Evolutionary conservation across 2,329 filamentous ascomycete genomes (phyloP).

Genomic region (Aspergillus texensis): DNA sequence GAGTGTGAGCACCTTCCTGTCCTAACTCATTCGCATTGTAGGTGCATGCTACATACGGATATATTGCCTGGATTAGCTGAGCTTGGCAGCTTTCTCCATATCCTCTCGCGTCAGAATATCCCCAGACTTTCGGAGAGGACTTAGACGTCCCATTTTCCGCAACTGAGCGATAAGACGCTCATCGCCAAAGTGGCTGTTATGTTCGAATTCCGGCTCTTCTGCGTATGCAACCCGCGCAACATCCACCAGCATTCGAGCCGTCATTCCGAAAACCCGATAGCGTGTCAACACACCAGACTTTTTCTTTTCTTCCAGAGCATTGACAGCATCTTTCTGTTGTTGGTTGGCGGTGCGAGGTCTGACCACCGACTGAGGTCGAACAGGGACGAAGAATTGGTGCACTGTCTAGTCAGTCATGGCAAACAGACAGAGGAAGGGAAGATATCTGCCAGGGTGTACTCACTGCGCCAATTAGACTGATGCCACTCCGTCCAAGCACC

Average conservation of each 20-base stretch:
- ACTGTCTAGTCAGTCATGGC: conserved; percentile 47
- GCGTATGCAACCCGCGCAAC: conserved; percentile 81
- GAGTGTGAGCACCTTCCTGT: neutral
- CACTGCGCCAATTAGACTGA: conserved; percentile 70
- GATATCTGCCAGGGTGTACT: conserved; percentile 17
- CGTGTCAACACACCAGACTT: conserved; percentile 52
- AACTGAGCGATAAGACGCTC: conserved; percentile 66
- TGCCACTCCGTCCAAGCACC: conserved; percentile 82
- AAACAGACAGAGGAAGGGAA: neutral
- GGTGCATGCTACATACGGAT: neutral
- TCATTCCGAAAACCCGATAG: conserved; percentile 95
- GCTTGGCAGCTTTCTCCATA: conserved; percentile 48
- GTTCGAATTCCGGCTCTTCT: conserved; percentile 82
- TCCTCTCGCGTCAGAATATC: conserved; percentile 57
- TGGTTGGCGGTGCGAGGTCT: conserved; percentile 53
- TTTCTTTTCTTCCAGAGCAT: conserved; percentile 51
- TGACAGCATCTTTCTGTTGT: conserved; percentile 45
- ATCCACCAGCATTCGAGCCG: conserved; percentile 85
- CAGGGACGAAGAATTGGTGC: conserved; percentile 90
- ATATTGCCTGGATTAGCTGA: conserved; percentile 7
- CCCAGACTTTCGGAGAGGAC: conserved; percentile 52
- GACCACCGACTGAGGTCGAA: conserved; percentile 69
- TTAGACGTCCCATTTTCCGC: conserved; percentile 59
- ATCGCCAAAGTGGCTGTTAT: conserved; percentile 65
- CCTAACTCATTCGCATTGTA: neutral